These are phyloP conservation scores for Xylariaceae sp. DNA, from an alignment of 2,329 filamentous ascomycete species.

Conservation along the genomic window DNA sequence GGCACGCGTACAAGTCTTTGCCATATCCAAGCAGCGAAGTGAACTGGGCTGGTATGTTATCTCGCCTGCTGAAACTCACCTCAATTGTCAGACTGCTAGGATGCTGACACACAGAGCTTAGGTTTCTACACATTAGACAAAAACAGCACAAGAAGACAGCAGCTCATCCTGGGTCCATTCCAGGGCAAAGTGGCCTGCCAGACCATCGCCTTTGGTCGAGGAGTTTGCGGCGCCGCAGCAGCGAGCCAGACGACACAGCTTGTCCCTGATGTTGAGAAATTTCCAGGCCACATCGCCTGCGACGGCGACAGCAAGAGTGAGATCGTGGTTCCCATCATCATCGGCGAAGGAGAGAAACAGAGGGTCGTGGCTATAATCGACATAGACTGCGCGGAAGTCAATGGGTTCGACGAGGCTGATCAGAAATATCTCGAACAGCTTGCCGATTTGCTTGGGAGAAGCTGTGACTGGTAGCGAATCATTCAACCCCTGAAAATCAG, in stretches of 20 bases:
- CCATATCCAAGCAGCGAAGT: constrained; percentile 61
- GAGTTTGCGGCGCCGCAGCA: constrained; percentile 73
- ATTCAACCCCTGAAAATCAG: too few relatives aligned
- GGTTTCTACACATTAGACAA: constrained; percentile 71
- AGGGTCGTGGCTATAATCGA: constrained; percentile 73
- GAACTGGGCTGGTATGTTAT: constrained; percentile 66
- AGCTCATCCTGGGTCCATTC: constrained; percentile 74
- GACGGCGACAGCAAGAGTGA: constrained; percentile 73
- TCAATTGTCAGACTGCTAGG: not conserved
- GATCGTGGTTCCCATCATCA: constrained; percentile 72
- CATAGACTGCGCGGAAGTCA: constrained; percentile 65
- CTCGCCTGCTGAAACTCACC: not conserved
- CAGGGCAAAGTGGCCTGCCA: constrained; percentile 79
- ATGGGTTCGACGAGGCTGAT: constrained; percentile 69
- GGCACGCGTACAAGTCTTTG: constrained; percentile 75
- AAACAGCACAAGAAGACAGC: constrained; percentile 31
- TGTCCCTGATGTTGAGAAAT: constrained; percentile 65
- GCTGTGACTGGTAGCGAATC: constrained; percentile 59
- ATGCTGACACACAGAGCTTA: constrained; percentile 26
- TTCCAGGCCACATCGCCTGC: constrained; percentile 79
- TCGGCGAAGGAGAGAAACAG: constrained; percentile 25
- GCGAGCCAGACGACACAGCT: constrained; percentile 58
- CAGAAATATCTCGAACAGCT: constrained; percentile 61
- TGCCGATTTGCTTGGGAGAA: constrained; percentile 53
- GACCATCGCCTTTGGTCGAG: constrained; percentile 66